Evolutionary conservation across 345 rosid species (phyloP).

Genomic region (Corchorus olitorius): DNA sequence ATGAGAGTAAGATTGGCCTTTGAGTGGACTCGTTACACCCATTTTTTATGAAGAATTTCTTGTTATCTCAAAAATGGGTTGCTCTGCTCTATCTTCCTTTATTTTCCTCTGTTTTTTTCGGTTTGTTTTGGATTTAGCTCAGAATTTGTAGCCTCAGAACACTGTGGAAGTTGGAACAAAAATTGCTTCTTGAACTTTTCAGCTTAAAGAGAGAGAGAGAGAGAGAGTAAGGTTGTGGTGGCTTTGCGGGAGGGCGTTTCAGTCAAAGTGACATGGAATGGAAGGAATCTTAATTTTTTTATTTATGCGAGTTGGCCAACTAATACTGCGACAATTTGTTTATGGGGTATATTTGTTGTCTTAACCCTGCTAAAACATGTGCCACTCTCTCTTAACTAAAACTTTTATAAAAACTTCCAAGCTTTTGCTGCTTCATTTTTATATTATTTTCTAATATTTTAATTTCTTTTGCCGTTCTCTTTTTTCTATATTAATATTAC

Average conservation of each 20-base stretch:
- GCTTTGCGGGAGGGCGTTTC: neutral
- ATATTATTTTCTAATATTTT: too few relatives aligned
- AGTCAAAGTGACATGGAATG: neutral
- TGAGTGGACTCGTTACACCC: constrained; percentile 44
- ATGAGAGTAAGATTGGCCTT: constrained; percentile 29
- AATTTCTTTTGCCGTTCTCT: too few relatives aligned
- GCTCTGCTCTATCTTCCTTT: neutral
- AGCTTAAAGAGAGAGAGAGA: neutral
- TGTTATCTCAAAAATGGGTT: neutral
- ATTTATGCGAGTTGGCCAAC: constrained; percentile 24
- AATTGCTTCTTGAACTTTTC: neutral
- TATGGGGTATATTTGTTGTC: neutral
- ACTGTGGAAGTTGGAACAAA: neutral
- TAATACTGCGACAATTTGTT: neutral
- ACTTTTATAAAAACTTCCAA: too few relatives aligned
- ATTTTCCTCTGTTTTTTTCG: neutral
- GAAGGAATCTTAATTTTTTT: constrained; percentile 4
- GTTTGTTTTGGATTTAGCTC: neutral
- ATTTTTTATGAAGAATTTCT: constrained; percentile 22
- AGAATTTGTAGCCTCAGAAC: neutral
- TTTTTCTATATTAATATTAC: neutral
- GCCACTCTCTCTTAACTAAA: neutral
- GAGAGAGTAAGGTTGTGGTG: too few relatives aligned
- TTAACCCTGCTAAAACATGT: neutral
- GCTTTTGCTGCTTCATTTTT: too few relatives aligned